Conservation (phyloP, 2,329 filamentous ascomycete genomes). For the Epichloe aotearoae region DNA sequence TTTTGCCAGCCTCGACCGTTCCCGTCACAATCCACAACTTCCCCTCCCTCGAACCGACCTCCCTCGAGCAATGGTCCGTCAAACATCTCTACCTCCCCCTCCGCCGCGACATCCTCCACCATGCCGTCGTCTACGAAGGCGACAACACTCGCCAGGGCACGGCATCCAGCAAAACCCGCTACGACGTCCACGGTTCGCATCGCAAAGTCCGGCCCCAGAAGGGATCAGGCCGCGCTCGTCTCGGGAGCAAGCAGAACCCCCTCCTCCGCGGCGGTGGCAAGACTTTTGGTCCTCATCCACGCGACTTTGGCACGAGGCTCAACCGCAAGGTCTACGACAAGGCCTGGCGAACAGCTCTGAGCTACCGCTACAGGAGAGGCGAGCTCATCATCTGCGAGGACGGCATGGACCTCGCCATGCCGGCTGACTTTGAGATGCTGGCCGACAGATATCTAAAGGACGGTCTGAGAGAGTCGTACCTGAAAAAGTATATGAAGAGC, state of each 20-base stretch:
- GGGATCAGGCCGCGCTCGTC: slow-evolving; percentile 66
- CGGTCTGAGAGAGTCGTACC: slow-evolving; percentile 41
- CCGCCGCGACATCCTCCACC: slow-evolving; percentile 82
- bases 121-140: slow-evolving; percentile 84
- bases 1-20: slow-evolving; percentile 43
- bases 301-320: slow-evolving; percentile 77
- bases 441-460: slow-evolving; percentile 30
- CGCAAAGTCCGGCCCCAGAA: slow-evolving; percentile 79
- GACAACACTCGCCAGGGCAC: slow-evolving; percentile 80
- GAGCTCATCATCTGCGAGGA: slow-evolving; percentile 79
- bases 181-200: slow-evolving; percentile 71
- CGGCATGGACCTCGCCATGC: slow-evolving; percentile 52
- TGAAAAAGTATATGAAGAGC: slow-evolving; percentile 48
- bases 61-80: slow-evolving; percentile 63
- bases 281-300: slow-evolving; percentile 75
- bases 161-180: slow-evolving; percentile 68
- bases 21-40: slow-evolving; percentile 82
- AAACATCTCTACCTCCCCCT: slow-evolving; percentile 85
- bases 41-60: slow-evolving; percentile 71
- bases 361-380: slow-evolving; percentile 76
- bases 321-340: slow-evolving; percentile 88
- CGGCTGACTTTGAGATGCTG: slow-evolving; percentile 34
- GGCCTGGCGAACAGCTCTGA: slow-evolving; percentile 87
- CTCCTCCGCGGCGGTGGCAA: slow-evolving; percentile 78
- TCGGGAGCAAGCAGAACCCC: slow-evolving; percentile 70